Base-by-base conservation (phyloP, 805 yeast genomes). In the Schizosaccharomyces japonicus region DNA sequence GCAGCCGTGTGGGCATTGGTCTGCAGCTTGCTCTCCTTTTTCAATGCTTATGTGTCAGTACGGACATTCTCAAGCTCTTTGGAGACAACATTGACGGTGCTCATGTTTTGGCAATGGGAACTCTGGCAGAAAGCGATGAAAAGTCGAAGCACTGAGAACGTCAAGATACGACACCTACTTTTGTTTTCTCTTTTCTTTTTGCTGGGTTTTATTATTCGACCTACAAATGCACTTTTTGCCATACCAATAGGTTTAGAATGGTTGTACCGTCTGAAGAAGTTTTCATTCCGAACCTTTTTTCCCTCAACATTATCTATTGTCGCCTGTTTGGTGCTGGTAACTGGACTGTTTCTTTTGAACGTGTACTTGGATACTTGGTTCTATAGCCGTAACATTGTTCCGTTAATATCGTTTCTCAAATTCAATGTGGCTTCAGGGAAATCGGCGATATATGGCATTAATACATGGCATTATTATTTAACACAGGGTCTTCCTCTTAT, bases 1-100 rank as follows among this genome's bases (percentile, higher is more conserved):
- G 25, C 53, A 64, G 49, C 44, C 59, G 51, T 30, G 50, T 51
- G 53, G 60, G 40, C 21, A 0, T 58, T 79, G 23, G 34, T 63
- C 0, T 54, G 76, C 25, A 73, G 83, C 26, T 52, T 82, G 2
- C 54, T 66, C 1, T 78, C 81, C 44, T 75, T 80, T 2, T 87
- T 83, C 68, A 83, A 84, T 58, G 82, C 87, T 78, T 82, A 70
- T 60, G 68, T 77, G 39, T 66, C 74, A 34, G 77, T 94, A 1
- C 68, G 99, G 52, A 75, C 94, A 1, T 90, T 90, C 57, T 74
- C 92, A 47, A 90, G 87, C 56, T 73, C 80, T 17, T 65, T 84
- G 47, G 98, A 90, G 59, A 70, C 78, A 70, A 66, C 71, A 1
- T 57, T 84, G 48, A 80, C 90, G 0, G 66, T 76, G 0, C 61